phyloP scores from a whole-genome alignment of 352 stramenopile species.

The Pythium brachiatum region DNA sequence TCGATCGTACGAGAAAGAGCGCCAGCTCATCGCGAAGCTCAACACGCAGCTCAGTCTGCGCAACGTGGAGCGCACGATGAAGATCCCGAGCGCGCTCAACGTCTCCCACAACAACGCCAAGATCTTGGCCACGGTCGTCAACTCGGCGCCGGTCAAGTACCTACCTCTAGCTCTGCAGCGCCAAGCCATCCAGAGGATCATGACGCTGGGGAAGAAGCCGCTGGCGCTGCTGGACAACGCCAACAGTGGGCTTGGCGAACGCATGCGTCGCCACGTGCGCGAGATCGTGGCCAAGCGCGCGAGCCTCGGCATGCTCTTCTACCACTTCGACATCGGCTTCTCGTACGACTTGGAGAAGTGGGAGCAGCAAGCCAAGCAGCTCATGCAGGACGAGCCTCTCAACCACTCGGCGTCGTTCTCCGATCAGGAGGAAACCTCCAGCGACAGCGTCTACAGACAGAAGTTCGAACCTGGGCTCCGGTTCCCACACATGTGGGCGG shows the following conservation, averaged over 20 bases:
- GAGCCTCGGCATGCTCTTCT: constrained; percentile 84
- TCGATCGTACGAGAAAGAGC: constrained; percentile 77
- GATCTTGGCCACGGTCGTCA: constrained; percentile 50
- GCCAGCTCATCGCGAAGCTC: constrained; percentile 65
- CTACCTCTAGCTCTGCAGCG: constrained; percentile 52
- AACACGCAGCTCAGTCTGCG: constrained; percentile 82
- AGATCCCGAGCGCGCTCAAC: constrained; percentile 72
- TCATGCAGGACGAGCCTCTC: constrained; percentile 61
- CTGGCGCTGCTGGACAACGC: constrained; percentile 49
- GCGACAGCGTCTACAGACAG: constrained; percentile 36
- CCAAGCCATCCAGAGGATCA: constrained; percentile 61
- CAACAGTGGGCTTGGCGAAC: constrained; percentile 46
- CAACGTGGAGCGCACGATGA: constrained; percentile 87
- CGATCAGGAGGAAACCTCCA: not conserved
- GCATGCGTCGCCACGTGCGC: constrained; percentile 54
- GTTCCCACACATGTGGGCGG: constrained; percentile 71
- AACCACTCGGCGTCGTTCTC: constrained; percentile 51
- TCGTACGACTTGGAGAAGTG: constrained; percentile 62
- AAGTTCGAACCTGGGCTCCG: constrained; percentile 50
- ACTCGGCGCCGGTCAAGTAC: constrained; percentile 59
- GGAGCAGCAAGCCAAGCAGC: constrained; percentile 37
- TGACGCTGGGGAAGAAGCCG: constrained; percentile 66
- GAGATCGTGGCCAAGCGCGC: constrained; percentile 53
- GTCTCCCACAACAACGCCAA: constrained; percentile 81
- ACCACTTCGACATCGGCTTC: constrained; percentile 84